Evolutionary conservation across 495 filamentous ascomycete genomes (phyloP).

Genomic region (Talaromyces liani): DNA sequence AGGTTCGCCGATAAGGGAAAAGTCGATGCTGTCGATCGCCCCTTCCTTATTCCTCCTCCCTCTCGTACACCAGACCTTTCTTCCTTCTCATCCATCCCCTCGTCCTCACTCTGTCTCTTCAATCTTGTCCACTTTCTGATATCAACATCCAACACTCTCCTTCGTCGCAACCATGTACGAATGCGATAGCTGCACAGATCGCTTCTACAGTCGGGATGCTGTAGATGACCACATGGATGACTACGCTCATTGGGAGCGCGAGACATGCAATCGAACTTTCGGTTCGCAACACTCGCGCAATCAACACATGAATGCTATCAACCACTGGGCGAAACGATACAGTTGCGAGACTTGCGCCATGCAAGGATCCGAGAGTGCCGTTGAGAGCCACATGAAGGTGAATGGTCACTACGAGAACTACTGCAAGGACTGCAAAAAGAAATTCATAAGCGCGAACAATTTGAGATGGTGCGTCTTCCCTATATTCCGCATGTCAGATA

Average conservation of each 20-base stretch:
- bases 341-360: conserved; percentile 30
- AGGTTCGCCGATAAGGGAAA: not conserved
- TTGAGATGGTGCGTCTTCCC: conserved; percentile 26
- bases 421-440: conserved; percentile 26
- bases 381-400: conserved; percentile 30
- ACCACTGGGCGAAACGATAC: conserved; percentile 22
- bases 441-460: conserved; percentile 31
- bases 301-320: conserved; percentile 30
- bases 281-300: conserved; percentile 11
- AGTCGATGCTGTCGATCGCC: not conserved
- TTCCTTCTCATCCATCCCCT: not conserved
- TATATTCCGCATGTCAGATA: not conserved
- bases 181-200: conserved; percentile 30
- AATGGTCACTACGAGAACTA: conserved; percentile 28
- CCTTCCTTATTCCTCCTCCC: not conserved
- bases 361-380: conserved; percentile 11
- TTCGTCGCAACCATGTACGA: conserved; percentile 6
- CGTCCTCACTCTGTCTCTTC: not conserved
- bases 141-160: no score
- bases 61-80: not conserved
- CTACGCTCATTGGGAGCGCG: conserved; percentile 27
- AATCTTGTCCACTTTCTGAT: not conserved
- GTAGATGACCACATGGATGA: conserved; percentile 22
- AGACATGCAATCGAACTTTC: conserved; percentile 29
- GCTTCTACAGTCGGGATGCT: conserved; percentile 16